Evolutionary conservation across 1,284 basidiomycete species (phyloP).

Genomic region (Trichosporon asahii): DNA sequence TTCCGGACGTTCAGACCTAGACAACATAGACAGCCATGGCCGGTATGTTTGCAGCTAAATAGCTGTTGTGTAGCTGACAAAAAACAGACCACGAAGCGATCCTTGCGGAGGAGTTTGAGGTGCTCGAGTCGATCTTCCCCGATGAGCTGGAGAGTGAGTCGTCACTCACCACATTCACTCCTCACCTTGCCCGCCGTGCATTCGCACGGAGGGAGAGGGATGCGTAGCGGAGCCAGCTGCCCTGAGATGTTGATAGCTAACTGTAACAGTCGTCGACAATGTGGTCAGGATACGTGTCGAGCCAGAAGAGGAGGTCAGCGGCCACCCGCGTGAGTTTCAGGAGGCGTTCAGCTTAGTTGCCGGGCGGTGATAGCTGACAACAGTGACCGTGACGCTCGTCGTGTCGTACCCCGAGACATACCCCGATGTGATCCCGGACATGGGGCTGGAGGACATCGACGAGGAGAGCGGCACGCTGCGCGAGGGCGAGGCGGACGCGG

Average conservation of each 20-base stretch:
- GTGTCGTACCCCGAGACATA: conserved; percentile 69
- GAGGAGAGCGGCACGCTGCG: conserved; percentile 55
- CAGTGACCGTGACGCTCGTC: conserved; percentile 72
- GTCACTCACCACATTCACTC: no score
- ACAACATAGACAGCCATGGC: conserved; percentile 4
- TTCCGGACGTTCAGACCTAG: neutral
- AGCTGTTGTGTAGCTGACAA: neutral
- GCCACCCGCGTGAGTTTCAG: conserved; percentile 32
- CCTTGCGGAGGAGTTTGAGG: conserved; percentile 80
- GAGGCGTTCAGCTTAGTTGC: no score
- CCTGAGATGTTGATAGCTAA: conserved; percentile 52
- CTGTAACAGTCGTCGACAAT: conserved; percentile 75
- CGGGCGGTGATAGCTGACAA: conserved; percentile 4
- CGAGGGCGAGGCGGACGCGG: conserved; percentile 58
- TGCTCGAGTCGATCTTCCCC: conserved; percentile 92
- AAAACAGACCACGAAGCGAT: conserved; percentile 52
- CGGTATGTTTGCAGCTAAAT: neutral
- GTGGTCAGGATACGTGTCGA: conserved; percentile 81
- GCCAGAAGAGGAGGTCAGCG: conserved; percentile 65
- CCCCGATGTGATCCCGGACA: conserved; percentile 71
- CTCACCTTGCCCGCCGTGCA: no score
- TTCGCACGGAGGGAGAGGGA: no score
- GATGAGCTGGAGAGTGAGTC: conserved; percentile 78
- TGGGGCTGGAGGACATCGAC: conserved; percentile 65
- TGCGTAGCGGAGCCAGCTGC: no score